A percentile compares a stretch with the other conserved stretches of the same genome.
Conservation (phyloP, 2,329 filamentous ascomycete species). For the Aspergillus melleus region DNA sequence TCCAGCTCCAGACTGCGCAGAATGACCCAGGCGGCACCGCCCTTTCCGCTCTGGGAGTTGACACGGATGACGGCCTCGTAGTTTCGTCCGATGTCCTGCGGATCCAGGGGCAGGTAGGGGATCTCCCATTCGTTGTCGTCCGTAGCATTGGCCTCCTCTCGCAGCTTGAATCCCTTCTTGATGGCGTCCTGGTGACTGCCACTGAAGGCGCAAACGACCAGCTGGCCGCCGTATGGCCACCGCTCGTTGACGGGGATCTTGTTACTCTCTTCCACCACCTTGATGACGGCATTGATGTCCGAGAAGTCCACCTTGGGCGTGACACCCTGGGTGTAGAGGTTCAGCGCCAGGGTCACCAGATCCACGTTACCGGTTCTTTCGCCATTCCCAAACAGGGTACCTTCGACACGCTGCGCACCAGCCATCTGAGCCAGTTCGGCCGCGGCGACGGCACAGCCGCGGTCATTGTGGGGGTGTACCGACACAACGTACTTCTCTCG, state of each 20-base stretch:
- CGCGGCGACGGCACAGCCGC: conserved; percentile 84
- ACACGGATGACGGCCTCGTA: conserved; percentile 98
- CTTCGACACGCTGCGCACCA: conserved; percentile 89
- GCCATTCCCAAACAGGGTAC: conserved; percentile 90
- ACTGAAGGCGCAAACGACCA: conserved; percentile 90
- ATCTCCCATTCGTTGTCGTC: conserved; percentile 75
- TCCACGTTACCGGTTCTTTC: conserved; percentile 96
- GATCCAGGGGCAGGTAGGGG: conserved; percentile 90
- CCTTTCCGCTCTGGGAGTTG: conserved; percentile 95
- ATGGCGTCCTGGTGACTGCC: conserved; percentile 95
- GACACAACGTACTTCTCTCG: conserved; percentile 85
- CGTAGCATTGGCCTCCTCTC: conserved; percentile 60
- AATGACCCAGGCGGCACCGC: conserved; percentile 92
- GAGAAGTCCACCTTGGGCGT: conserved; percentile 87
- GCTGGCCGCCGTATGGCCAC: conserved; percentile 84
- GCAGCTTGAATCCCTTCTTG: conserved; percentile 76
- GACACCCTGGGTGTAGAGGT: conserved; percentile 92
- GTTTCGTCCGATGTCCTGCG: conserved; percentile 89
- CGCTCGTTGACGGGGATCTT: conserved; percentile 92
- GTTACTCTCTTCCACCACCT: conserved; percentile 86
- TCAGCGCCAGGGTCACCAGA: conserved; percentile 85
- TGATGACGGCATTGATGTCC: conserved; percentile 80
- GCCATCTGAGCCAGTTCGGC: conserved; percentile 96
- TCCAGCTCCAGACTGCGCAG: conserved; percentile 86
- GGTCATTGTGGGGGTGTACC: conserved; percentile 91